Evolutionary conservation across 805 yeast genomes (phyloP).

Genomic region (Metschnikowia similis): DNA sequence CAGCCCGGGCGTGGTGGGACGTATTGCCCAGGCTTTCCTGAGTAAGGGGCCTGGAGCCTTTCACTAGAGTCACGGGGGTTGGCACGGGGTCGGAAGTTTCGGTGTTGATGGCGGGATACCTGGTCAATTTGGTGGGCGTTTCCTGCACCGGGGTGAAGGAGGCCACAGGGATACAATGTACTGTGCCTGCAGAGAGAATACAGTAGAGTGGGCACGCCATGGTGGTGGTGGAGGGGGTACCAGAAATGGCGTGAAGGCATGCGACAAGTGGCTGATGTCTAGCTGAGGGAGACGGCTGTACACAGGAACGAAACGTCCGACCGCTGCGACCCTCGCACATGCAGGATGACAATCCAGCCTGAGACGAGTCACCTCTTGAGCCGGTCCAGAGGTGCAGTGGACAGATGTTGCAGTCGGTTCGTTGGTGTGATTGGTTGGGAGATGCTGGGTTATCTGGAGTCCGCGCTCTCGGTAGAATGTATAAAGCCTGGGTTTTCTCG

Average conservation of each 20-base stretch:
- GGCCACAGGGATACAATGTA: conserved; percentile 26
- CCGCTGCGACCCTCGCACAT: no score
- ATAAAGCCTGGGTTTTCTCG: no score
- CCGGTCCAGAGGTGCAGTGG: no score
- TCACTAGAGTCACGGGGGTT: not conserved
- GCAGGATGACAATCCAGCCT: no score
- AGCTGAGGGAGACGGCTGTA: no score
- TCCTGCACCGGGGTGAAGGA: conserved; percentile 11
- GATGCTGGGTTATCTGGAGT: no score
- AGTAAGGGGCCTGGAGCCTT: not conserved
- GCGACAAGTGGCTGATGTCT: not conserved
- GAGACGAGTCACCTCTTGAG: no score
- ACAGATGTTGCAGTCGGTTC: no score
- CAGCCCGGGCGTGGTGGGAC: not conserved
- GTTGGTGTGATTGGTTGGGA: no score
- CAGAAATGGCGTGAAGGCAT: not conserved
- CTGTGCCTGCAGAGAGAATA: conserved; percentile 22
- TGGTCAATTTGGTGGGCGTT: conserved; percentile 10
- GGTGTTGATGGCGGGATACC: conserved; percentile 9
- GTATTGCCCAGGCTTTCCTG: not conserved
- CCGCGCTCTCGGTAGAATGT: no score
- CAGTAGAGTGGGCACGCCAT: conserved; percentile 23
- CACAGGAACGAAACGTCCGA: no score
- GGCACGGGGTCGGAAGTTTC: not conserved
- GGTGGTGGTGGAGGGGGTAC: not conserved